phyloP scores from a whole-genome alignment of 192 early-diverging fungal species.

The Entrophospora sp. region DNA sequence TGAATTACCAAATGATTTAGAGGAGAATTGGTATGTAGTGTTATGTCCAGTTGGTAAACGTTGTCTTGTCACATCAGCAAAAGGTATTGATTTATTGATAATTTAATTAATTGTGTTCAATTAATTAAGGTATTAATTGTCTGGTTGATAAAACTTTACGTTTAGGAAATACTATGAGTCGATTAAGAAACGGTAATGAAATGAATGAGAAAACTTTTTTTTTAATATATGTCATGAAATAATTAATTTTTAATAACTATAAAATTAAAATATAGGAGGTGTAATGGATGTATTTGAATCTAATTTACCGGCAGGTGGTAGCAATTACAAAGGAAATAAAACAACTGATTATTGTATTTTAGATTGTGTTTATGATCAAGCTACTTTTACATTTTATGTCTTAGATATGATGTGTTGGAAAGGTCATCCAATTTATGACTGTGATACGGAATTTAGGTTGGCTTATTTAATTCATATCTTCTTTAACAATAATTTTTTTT shows the following conservation, averaged over 20 bases:
- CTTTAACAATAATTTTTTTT: background rate
- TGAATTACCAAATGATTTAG: constrained; percentile 41
- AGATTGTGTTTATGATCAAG: constrained; percentile 47
- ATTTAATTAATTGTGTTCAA: constrained; percentile 16
- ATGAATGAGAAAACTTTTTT: background rate
- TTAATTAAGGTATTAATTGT: background rate
- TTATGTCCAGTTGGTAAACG: constrained; percentile 47
- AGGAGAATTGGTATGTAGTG: constrained; percentile 41
- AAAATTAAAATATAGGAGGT: constrained; percentile 20
- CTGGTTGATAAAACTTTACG: background rate
- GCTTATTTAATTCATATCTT: background rate
- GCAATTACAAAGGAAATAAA: constrained; percentile 34
- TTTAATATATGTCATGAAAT: background rate
- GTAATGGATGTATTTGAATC: constrained; percentile 41
- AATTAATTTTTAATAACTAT: too few species aligned
- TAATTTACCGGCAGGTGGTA: constrained; percentile 42
- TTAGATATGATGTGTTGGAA: constrained; percentile 57
- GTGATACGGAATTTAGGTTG: constrained; percentile 50
- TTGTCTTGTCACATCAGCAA: constrained; percentile 44
- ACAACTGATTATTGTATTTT: constrained; percentile 50
- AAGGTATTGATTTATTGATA: constrained; percentile 30
- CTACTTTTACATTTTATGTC: constrained; percentile 42
- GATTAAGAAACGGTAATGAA: constrained; percentile 28
- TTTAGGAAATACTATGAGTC: constrained; percentile 27
- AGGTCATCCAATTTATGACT: constrained; percentile 51